Conservation (phyloP, 306 rosid species). For the Gynostemma pentaphyllum region DNA sequence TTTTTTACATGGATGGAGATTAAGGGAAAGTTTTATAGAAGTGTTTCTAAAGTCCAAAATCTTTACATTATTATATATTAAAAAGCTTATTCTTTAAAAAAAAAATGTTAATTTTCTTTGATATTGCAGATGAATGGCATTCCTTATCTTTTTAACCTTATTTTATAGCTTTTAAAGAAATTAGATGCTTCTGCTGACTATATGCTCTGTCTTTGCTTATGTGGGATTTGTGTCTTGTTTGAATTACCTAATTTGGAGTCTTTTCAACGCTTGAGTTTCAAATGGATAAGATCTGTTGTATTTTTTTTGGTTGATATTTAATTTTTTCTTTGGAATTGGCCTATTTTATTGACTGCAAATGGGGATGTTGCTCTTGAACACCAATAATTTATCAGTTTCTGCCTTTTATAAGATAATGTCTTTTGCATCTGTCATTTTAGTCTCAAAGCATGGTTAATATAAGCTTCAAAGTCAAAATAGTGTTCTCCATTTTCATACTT, state of each 20-base stretch:
- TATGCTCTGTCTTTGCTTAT: background rate
- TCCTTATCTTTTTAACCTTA: no score
- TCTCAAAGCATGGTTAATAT: no score
- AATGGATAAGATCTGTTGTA: slow-evolving; percentile 3
- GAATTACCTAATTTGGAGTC: background rate
- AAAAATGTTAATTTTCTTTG: no score
- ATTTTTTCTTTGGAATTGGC: background rate
- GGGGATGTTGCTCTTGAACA: no score
- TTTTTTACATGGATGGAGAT: background rate
- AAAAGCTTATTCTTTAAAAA: no score
- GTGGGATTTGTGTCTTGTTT: background rate
- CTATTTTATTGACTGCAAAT: slow-evolving; percentile 3
- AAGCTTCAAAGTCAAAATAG: background rate
- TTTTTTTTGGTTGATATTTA: background rate
- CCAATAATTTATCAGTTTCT: no score
- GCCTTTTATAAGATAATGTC: no score
- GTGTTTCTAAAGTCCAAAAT: no score
- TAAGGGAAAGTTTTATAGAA: background rate
- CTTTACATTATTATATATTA: no score
- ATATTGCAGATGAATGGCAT: background rate
- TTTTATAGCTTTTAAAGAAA: background rate
- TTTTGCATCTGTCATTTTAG: no score
- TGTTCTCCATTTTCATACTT: background rate
- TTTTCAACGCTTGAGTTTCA: background rate
- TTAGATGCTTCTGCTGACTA: background rate